Base-by-base conservation (phyloP, 345 rosid species). In the Fremontodendron californicum region DNA sequence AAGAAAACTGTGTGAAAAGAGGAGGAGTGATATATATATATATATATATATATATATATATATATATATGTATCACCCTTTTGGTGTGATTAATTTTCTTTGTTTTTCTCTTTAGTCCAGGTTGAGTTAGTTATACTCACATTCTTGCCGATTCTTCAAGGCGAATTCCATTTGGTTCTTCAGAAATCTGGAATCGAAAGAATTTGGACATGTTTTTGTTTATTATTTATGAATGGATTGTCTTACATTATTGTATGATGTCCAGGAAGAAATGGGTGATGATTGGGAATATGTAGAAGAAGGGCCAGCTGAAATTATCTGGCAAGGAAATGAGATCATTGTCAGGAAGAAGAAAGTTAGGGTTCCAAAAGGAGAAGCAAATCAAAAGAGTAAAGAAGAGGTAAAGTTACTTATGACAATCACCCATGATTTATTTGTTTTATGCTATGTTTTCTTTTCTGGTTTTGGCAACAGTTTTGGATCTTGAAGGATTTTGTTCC, bases 251-350 rank as follows among this genome's bases (percentile, higher is more conserved):
- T 25, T 21, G 43, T 13, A 15, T 54, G 65, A 6, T 63, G 58
- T 71, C 77, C 83, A 88, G 93, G 86, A 79, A 82, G 86, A 79
- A 54, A 51, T 10, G 61, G 82, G 68, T 74, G 92, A 86, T 85
- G 94, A 84, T 83, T 96, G 91, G 92, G 98, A 93, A 77, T 91
- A 95, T 58, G 84, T 88, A 3, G 97, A 93, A 81, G 92, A 93
- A 77, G 97, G 97, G 73, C 96, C 98, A 82, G 89, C 97, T 15
- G 94, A 93, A 78, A 91, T 96, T 82, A 92, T 93, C 60, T 93
- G 93, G 88, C 84, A 91, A 78, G 98, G 96, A 75, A 92, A 96
- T 77, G 99, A 96, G 81, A 93, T 96, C 69, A 92, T 84, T 71
- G 85, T 96, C 5, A 85, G 81, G 82, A 96, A 92, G 90, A 93